These are phyloP conservation scores for Articulospora tetracladia DNA, from an alignment of 495 filamentous ascomycete species.

Conservation along the genomic window DNA sequence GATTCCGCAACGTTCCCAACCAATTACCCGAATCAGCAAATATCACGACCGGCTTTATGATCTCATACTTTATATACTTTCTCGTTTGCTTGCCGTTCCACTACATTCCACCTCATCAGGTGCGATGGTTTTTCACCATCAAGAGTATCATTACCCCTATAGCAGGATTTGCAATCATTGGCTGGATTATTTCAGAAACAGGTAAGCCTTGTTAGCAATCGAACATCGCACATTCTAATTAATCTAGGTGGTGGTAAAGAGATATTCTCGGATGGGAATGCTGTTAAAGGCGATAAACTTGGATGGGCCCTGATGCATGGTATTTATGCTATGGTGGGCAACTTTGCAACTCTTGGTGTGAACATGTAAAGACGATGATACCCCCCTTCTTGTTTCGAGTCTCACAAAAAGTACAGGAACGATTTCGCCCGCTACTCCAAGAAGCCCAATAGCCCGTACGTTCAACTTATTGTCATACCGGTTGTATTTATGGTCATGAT, in stretches of 20 bases:
- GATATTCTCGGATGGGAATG: not conserved
- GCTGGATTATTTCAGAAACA: slow-evolving; percentile 33
- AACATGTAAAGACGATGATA: not conserved
- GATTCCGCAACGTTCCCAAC: slow-evolving; percentile 52
- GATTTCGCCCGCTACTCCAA: slow-evolving; percentile 25
- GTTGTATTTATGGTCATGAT: slow-evolving; percentile 29
- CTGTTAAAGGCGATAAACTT: not conserved
- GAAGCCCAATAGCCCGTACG: slow-evolving; percentile 26
- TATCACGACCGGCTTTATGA: slow-evolving; percentile 60
- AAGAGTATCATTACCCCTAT: slow-evolving; percentile 49
- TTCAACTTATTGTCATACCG: slow-evolving; percentile 30
- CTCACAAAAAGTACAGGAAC: not conserved
- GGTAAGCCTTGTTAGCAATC: not conserved
- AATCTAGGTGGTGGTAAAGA: not conserved
- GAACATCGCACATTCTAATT: not conserved
- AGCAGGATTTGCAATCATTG: slow-evolving; percentile 46
- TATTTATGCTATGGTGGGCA: slow-evolving; percentile 1
- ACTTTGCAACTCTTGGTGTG: not conserved
- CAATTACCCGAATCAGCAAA: slow-evolving; percentile 49
- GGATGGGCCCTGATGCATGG: slow-evolving; percentile 1
- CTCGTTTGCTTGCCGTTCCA: slow-evolving; percentile 45
- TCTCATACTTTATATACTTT: slow-evolving; percentile 56
- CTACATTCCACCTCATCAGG: slow-evolving; percentile 49
- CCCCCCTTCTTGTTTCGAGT: not conserved
- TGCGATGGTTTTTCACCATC: slow-evolving; percentile 54